Percentiles rank a stretch among this genome's conserved stretches.
phyloP scores from a whole-genome alignment of 1,284 basidiomycete genomes.

The Uromyces viciae-fabae region DNA sequence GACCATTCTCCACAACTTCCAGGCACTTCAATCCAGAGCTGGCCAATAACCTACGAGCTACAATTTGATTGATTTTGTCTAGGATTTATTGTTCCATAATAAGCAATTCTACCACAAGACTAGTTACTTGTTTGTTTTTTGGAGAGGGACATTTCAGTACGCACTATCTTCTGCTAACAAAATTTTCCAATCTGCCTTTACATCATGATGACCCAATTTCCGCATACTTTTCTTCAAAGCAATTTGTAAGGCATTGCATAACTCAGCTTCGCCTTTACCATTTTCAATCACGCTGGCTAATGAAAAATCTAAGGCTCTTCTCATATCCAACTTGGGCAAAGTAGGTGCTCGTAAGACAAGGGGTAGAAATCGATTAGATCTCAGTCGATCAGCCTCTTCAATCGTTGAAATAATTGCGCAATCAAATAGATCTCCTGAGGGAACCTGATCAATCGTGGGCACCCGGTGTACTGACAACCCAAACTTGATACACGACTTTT shows the following conservation, averaged over 20 bases:
- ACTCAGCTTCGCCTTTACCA: constrained; percentile 35
- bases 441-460: constrained; percentile 39
- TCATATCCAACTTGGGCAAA: constrained; percentile 39
- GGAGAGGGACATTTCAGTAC: not conserved
- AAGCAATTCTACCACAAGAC: not conserved
- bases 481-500: constrained; percentile 36
- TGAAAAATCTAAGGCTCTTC: constrained; percentile 32
- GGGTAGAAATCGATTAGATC: constrained; percentile 40
- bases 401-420: constrained; percentile 44
- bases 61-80: constrained; percentile 46
- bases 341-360: constrained; percentile 34
- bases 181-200: constrained; percentile 43
- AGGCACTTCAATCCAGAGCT: constrained; percentile 35
- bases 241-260: constrained; percentile 38
- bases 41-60: constrained; percentile 29
- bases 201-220: constrained; percentile 36
- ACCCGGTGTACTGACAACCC: constrained; percentile 43
- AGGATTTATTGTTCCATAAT: not conserved
- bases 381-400: constrained; percentile 39
- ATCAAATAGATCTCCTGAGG: constrained; percentile 43
- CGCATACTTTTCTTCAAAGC: constrained; percentile 43
- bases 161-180: constrained; percentile 45
- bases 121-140: too few relatives aligned
- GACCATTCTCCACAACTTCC: constrained; percentile 42
- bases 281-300: constrained; percentile 40